Conservation (phyloP, 345 rosid species). For the Geranium brycei region DNA sequence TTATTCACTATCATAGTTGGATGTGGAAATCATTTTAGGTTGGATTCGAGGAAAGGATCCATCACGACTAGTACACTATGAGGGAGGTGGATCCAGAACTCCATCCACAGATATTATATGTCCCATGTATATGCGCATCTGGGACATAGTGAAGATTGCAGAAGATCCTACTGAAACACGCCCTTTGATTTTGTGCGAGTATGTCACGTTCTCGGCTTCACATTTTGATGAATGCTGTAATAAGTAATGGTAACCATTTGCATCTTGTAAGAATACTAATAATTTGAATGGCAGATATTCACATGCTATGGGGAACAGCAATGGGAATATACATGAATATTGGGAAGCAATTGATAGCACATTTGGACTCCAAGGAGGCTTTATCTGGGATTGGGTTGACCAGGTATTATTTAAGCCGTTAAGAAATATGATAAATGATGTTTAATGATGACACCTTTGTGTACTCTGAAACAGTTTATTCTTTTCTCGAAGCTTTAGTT, state of each 20-base stretch:
- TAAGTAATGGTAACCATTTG: background rate
- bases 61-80: conserved; percentile 74
- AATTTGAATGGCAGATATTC: conserved; percentile 59
- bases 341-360: conserved; percentile 91
- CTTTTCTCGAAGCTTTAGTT: too few species aligned
- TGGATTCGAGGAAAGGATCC: conserved; percentile 84
- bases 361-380: conserved; percentile 98
- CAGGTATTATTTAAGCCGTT: conserved; percentile 39
- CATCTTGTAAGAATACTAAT: conserved; percentile 12
- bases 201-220: conserved; percentile 18
- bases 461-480: too few species aligned
- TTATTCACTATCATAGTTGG: conserved; percentile 4
- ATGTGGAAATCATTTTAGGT: conserved; percentile 34
- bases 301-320: conserved; percentile 97
- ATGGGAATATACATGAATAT: conserved; percentile 69
- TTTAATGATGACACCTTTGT: background rate
- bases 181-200: conserved; percentile 98
- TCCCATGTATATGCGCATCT: conserved; percentile 98
- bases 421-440: conserved; percentile 1
- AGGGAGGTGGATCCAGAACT: conserved; percentile 96
- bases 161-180: conserved; percentile 75
- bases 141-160: conserved; percentile 93
- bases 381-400: conserved; percentile 99
- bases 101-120: conserved; percentile 82
- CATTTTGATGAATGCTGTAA: background rate